Base-by-base conservation (phyloP, 495 filamentous ascomycete genomes). In the Neurospora sp. region DNA sequence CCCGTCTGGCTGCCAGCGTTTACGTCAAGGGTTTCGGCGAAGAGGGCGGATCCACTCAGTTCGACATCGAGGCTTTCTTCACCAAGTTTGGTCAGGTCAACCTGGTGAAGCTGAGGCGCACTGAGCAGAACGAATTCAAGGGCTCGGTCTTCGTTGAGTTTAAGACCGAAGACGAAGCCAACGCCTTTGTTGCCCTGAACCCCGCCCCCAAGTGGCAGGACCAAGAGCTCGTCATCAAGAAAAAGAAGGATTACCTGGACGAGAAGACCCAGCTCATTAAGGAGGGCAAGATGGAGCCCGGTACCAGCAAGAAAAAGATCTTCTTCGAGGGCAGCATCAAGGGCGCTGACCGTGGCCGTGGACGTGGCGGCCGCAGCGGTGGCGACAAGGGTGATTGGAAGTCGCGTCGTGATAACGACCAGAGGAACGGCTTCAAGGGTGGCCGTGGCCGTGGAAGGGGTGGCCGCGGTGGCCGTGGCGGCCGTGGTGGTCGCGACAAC, bases 121-220 rank as follows among this genome's bases (percentile, higher is more conserved):
- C 86, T n/a, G 73, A 83, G 16, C 75, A 84, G 39, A 89, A 88
- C 76, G 76, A 79, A 31, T 98, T 98, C 88, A 99, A 99, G 86
- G 93, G 93, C 48, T 97, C 93, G 70, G 90, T 98, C 37, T 98
- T 97, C 77, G 94, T 98, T 70, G 94, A 98, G 82, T 98, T 98
- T 79, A 84, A 84, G 40, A 86, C 87, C 70, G 90, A 91, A 73
- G 92, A 95, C 69, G 87, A 88, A 35, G 89, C 91, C 76, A 85
- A 93, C 78, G 87, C 87, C 18, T 98, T 98, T 82, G 83, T 97
- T 53, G 89, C 84, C 2, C 82, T 94, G 9, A 90, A 94, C 45
- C 88, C 91, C n/a, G 91, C 92, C 80, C 95, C 95, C 69, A 88
- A 89, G 75, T 97, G 89, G 89, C 89, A 94, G 74, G 93, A 85